A percentile compares a stretch with the other conserved stretches of the same genome.
These are phyloP conservation scores for Alternaria sp. DNA, from an alignment of 2,329 filamentous ascomycete genomes.

Conservation along the genomic window DNA sequence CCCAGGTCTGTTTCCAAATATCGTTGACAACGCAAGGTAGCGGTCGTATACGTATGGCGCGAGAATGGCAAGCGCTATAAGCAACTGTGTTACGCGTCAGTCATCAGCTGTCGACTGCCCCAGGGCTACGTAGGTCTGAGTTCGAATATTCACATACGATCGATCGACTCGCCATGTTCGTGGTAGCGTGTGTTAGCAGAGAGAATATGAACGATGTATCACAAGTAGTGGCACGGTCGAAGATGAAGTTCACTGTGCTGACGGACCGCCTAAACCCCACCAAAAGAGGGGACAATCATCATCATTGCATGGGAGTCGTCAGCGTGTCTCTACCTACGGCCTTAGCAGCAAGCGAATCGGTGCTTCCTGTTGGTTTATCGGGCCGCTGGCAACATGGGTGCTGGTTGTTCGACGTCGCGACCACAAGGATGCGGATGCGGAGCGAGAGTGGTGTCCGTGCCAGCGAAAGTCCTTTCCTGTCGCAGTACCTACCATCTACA, in stretches of 20 bases:
- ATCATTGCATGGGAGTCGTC: background rate
- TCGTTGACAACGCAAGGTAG: conserved; percentile 25
- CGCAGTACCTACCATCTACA: background rate
- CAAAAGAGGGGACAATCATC: background rate
- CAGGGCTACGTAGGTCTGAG: background rate
- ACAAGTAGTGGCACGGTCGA: background rate
- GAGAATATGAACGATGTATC: background rate
- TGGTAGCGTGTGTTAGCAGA: background rate
- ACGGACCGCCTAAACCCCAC: background rate
- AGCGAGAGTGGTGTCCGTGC: background rate
- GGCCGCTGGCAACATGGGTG: background rate
- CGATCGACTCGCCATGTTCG: conserved; percentile 5
- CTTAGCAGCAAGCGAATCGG: background rate
- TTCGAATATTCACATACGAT: conserved; percentile 3
- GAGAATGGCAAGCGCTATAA: conserved; percentile 23
- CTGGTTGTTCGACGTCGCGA: background rate
- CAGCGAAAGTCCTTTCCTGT: background rate
- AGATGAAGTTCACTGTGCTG: conserved; percentile 2
- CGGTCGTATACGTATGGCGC: conserved; percentile 42
- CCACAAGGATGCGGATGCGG: conserved; percentile 1
- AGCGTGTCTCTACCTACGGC: background rate
- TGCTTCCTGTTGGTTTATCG: background rate
- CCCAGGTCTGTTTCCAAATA: conserved; percentile 33
- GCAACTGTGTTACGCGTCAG: conserved; percentile 14
- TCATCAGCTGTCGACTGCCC: background rate